Base-by-base conservation (phyloP, 1,284 basidiomycete species). In the Singerocomus inundabilis region DNA sequence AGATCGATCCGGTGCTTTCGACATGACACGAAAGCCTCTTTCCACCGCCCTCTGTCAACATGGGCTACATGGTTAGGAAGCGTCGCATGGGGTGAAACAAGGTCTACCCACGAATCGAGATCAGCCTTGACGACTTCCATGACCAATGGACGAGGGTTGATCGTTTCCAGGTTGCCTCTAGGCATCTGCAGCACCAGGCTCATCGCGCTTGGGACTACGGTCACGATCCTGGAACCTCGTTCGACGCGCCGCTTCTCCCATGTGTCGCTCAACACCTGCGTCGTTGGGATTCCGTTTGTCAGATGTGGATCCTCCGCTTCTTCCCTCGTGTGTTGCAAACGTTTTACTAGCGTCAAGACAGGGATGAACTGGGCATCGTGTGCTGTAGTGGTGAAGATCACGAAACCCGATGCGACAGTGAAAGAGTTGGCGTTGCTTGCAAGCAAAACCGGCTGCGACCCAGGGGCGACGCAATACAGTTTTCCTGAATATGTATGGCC, bases 101-200 rank as follows among this genome's bases (percentile, higher is more conserved):
- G 24, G n/a, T 43, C 34, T 28, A 72, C 87, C 57, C 61, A 94
- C 93, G 66, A 71, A 42, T 85, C 76, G 11, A 95, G 75, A 62
- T 93, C 88, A 43, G 81, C 74, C 46, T 79, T 77, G 1, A 96
- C 85, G 4, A 91, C 85, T 45, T 87, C 81, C 70, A 98, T 83
- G 4, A 98, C 94, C 53, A 99, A 73, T 1, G 96, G 90, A 30
- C 97, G 77, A 1, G 97, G 97, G 60, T 88, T 92, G 49, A 99
- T 87, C 0, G 93, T 98, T 73, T 99, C 97, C 47, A 99, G 67
- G 69, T 99, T 99, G 0, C 97, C 97, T 57, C 97, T 75, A 0
- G 96, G 97, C 94, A 99, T 99, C 72, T 99, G 97, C 12, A 99
- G 72, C 1, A 99, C 89, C 15, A 98, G 70, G 56, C 80, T 86